Evolutionary conservation across 306 rosid species (phyloP).

Genomic region (Quercus bicolor): DNA sequence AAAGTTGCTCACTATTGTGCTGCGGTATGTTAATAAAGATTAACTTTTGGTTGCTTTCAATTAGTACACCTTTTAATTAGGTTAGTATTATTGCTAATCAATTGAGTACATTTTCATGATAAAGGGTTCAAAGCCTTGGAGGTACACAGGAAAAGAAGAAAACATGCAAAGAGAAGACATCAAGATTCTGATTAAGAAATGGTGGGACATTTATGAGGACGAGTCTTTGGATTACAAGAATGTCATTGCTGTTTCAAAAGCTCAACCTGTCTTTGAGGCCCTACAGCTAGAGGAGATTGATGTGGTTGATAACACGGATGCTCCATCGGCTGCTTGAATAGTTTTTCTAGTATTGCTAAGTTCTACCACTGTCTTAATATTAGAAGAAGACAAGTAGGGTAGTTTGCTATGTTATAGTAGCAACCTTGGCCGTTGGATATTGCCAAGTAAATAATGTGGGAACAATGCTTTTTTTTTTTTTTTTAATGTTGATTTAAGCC

Average conservation of each 20-base stretch:
- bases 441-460: too few relatives aligned
- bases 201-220: slow-evolving; percentile 13
- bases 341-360: background rate
- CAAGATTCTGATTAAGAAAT: background rate
- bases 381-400: background rate
- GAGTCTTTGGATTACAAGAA: slow-evolving; percentile 1
- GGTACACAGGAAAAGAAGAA: slow-evolving; percentile 3
- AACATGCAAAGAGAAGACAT: slow-evolving; percentile 18
- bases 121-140: slow-evolving; percentile 15
- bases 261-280: background rate
- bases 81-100: background rate
- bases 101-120: background rate
- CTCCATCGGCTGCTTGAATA: background rate
- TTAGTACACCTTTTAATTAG: background rate
- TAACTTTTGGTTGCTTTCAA: background rate
- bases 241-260: too few relatives aligned
- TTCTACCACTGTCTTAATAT: background rate
- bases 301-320: background rate
- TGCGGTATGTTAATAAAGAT: slow-evolving; percentile 35
- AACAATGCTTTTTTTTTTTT: too few relatives aligned
- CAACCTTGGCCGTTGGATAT: too few relatives aligned
- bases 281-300: background rate
- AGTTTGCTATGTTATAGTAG: too few relatives aligned
- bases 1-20: slow-evolving; percentile 74
- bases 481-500: too few relatives aligned